Conservation (phyloP, 139 green algal genomes). For the Desmodesmus armatus region DNA sequence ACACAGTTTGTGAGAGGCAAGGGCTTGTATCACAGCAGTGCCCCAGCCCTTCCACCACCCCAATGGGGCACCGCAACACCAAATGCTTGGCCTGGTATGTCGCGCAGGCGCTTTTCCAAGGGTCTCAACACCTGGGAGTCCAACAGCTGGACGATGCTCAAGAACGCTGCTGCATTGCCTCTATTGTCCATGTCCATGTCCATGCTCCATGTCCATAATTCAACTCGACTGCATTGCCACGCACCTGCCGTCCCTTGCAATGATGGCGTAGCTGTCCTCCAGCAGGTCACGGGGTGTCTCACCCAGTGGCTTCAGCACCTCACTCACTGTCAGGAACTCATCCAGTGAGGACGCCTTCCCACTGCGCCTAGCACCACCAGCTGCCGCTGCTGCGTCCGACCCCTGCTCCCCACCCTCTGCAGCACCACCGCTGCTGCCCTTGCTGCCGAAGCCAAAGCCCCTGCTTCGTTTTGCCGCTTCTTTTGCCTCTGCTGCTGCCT, state of each 20-base stretch:
- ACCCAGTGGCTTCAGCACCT: conserved; percentile 31
- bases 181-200: no score
- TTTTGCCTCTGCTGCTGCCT: conserved; percentile 12
- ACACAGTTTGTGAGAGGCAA: neutral
- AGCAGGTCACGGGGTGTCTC: conserved; percentile 29
- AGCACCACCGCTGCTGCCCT: neutral
- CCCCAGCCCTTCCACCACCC: neutral
- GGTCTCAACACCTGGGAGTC: neutral
- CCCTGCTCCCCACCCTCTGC: neutral
- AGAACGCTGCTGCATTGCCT: no score
- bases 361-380: neutral
- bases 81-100: no score
- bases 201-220: no score
- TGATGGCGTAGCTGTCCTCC: conserved; percentile 42
- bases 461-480: neutral
- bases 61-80: no score
- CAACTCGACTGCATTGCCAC: no score
- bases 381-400: neutral
- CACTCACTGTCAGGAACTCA: conserved; percentile 29
- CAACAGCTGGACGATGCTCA: neutral
- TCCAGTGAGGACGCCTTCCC: neutral
- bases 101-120: no score
- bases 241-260: conserved; percentile 7
- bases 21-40: neutral
- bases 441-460: neutral